Evolutionary conservation across 192 early-diverging fungal genomes (phyloP).

Genomic region (Umbelopsis sp.): DNA sequence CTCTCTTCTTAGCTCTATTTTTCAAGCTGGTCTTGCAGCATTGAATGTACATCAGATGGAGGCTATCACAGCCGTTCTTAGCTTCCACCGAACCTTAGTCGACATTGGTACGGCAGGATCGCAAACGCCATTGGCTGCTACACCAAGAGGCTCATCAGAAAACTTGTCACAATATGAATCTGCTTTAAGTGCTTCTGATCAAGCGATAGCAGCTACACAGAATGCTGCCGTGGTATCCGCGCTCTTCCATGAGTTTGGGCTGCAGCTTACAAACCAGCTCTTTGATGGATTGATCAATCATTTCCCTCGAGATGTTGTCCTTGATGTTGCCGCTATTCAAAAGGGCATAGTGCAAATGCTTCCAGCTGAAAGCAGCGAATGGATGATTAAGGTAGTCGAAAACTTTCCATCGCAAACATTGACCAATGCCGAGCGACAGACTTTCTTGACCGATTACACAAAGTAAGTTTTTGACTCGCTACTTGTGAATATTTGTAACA

Average conservation of each 20-base stretch:
- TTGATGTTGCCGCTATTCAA: constrained; percentile 57
- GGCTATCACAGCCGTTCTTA: constrained; percentile 52
- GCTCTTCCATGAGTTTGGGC: constrained; percentile 45
- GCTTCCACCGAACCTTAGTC: constrained; percentile 51
- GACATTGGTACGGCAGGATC: constrained; percentile 26
- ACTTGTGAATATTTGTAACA: neutral
- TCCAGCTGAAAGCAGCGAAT: constrained; percentile 49
- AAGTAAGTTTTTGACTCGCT: constrained; percentile 47
- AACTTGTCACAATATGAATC: constrained; percentile 9
- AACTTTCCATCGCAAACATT: constrained; percentile 48
- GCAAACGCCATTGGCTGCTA: constrained; percentile 6
- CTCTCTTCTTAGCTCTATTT: constrained; percentile 53
- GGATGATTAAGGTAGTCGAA: constrained; percentile 51
- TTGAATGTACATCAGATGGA: constrained; percentile 55
- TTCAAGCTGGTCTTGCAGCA: constrained; percentile 67
- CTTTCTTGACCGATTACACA: constrained; percentile 55
- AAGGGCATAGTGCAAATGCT: constrained; percentile 49
- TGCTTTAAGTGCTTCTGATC: constrained; percentile 20
- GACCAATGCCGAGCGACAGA: constrained; percentile 49
- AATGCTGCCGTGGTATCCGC: constrained; percentile 41
- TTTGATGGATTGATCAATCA: constrained; percentile 59
- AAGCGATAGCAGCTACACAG: constrained; percentile 15
- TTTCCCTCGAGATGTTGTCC: constrained; percentile 57
- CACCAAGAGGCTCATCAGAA: constrained; percentile 4
- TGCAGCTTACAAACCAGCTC: constrained; percentile 44